These are phyloP conservation scores for Phytopythium montanum DNA, from an alignment of 352 stramenopile genomes.

Conservation along the genomic window DNA sequence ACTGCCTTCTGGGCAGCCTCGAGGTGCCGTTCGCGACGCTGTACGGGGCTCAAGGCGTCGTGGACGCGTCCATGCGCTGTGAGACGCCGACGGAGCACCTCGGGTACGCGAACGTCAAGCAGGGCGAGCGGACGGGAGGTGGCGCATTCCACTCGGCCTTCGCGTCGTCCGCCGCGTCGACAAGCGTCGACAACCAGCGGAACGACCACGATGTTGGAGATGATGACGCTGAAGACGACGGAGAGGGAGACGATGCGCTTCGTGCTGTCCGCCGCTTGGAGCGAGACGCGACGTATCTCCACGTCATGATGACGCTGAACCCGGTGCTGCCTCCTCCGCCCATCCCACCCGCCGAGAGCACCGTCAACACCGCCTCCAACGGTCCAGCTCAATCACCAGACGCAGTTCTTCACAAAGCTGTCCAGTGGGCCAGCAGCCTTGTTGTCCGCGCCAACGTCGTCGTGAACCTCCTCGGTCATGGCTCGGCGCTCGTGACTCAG, in stretches of 20 bases:
- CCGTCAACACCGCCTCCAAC: neutral
- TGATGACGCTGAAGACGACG: constrained; percentile 20
- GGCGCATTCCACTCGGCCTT: constrained; percentile 4
- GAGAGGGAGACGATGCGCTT: constrained; percentile 30
- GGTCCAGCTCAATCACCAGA: constrained; percentile 9
- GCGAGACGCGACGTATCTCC: constrained; percentile 76
- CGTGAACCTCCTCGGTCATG: constrained; percentile 63
- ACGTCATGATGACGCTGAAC: constrained; percentile 87
- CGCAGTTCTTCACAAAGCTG: neutral
- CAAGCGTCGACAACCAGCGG: neutral
- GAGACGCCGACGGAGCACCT: constrained; percentile 81
- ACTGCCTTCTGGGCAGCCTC: constrained; percentile 80
- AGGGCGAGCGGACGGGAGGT: neutral
- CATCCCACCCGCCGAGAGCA: neutral
- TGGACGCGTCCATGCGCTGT: constrained; percentile 83
- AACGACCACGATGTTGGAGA: constrained; percentile 28
- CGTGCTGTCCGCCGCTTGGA: constrained; percentile 30
- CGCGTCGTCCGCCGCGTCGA: neutral
- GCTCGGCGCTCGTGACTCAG: constrained; percentile 60
- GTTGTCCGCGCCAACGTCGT: constrained; percentile 41
- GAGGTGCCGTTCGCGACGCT: constrained; percentile 89
- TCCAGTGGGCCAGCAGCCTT: neutral
- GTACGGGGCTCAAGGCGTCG: constrained; percentile 59
- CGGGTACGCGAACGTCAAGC: constrained; percentile 62
- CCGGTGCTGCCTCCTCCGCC: constrained; percentile 49